Percentiles rank a stretch among this genome's conserved stretches.
Conservation (phyloP, 305 asterid species). For the Fraxinus ornus region DNA sequence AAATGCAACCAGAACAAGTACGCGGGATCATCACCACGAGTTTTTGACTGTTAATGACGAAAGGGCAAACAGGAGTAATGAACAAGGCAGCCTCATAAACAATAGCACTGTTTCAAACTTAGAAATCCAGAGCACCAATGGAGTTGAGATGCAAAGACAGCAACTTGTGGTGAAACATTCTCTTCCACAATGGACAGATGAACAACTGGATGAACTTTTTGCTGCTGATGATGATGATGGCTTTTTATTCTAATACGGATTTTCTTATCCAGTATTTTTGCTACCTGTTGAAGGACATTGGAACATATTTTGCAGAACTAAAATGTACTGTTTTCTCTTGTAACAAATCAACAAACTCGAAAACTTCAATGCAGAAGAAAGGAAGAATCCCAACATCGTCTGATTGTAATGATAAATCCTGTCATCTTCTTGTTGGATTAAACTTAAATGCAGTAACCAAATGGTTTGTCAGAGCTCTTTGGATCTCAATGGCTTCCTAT, state of each 20-base stretch:
- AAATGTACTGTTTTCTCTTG: not conserved
- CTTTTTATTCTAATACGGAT: constrained; percentile 17
- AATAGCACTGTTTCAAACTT: constrained; percentile 15
- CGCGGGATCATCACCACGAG: constrained; percentile 12
- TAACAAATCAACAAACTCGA: not conserved
- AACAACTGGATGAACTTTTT: constrained; percentile 68
- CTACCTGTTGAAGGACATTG: not conserved
- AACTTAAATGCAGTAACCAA: not conserved
- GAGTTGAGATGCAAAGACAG: constrained; percentile 39
- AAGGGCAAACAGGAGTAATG: constrained; percentile 21
- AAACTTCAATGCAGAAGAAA: not conserved
- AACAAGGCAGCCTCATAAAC: constrained; percentile 11
- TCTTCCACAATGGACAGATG: constrained; percentile 75
- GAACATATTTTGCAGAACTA: not conserved
- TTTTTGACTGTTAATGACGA: constrained; percentile 14
- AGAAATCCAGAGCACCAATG: constrained; percentile 30
- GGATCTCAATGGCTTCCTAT: not conserved
- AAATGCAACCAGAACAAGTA: constrained; percentile 18
- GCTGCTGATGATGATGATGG: constrained; percentile 44
- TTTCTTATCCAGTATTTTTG: not conserved
- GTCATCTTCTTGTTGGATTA: not conserved
- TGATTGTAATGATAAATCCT: not conserved
- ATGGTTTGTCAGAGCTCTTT: not conserved
- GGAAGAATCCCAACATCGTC: not conserved
- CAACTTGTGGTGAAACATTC: constrained; percentile 34